Evolutionary conservation across 352 stramenopile species (phyloP).

Genomic region (Phytophthora melonis): DNA sequence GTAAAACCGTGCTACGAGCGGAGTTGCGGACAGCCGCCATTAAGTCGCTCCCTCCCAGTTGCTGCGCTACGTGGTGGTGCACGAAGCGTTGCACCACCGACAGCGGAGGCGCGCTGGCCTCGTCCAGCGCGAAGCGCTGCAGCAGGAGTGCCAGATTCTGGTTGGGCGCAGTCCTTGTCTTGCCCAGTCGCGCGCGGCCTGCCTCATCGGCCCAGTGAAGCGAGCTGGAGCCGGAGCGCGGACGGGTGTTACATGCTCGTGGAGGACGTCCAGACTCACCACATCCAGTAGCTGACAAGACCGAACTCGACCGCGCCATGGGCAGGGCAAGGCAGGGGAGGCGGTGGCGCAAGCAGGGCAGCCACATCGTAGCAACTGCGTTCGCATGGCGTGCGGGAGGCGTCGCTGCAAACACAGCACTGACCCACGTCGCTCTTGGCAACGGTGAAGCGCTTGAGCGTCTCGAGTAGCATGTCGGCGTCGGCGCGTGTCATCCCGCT

Average conservation of each 20-base stretch:
- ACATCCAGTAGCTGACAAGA: not conserved
- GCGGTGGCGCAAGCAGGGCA: not conserved
- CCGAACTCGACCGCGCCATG: conserved; percentile 13
- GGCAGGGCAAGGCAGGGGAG: not conserved
- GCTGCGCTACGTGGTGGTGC: conserved; percentile 8
- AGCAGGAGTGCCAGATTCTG: too few relatives aligned
- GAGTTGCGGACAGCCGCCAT: not conserved
- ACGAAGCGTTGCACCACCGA: conserved; percentile 12
- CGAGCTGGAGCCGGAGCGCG: not conserved
- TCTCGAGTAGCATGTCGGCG: too few relatives aligned
- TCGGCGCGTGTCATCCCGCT: too few relatives aligned
- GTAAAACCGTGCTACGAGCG: not conserved
- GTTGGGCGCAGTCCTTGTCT: conserved; percentile 6
- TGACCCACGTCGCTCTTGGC: too few relatives aligned
- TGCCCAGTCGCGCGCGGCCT: conserved; percentile 5
- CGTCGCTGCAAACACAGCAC: not conserved
- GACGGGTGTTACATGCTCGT: not conserved
- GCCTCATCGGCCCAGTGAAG: conserved; percentile 9
- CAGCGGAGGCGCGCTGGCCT: too few relatives aligned
- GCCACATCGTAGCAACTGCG: not conserved
- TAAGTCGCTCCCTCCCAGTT: conserved; percentile 2
- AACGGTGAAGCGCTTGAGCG: too few relatives aligned
- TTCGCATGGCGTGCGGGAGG: conserved; percentile 17
- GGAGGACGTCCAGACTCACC: not conserved
- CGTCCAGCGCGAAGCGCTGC: too few relatives aligned